These are phyloP conservation scores for Nemania sp. DNA, from an alignment of 2,329 filamentous ascomycete species.

Conservation along the genomic window DNA sequence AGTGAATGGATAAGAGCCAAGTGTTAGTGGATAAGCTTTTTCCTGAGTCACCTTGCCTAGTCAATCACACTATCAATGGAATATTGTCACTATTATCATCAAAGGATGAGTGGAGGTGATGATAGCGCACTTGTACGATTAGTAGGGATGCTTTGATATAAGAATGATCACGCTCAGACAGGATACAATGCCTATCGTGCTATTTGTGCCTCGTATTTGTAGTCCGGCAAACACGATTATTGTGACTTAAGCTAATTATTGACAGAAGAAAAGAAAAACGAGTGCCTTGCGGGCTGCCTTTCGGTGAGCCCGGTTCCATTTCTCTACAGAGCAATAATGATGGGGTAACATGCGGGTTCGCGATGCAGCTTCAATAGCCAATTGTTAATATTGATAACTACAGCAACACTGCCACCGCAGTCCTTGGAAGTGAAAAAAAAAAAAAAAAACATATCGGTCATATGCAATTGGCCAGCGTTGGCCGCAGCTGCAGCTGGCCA, in stretches of 20 bases:
- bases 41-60: background rate
- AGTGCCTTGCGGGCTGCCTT: background rate
- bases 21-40: background rate
- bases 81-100: background rate
- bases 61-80: background rate
- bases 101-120: too few relatives aligned
- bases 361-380: background rate
- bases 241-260: too few relatives aligned
- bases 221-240: background rate
- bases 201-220: background rate
- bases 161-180: background rate
- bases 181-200: background rate
- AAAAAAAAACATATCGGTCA: constrained; percentile 1
- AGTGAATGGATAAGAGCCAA: background rate
- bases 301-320: background rate
- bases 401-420: constrained; percentile 1
- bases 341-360: background rate
- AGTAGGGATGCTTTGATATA: background rate
- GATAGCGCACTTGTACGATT: background rate
- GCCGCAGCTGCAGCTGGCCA: background rate
- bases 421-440: constrained; percentile 5
- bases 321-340: background rate
- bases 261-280: background rate
- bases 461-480: background rate
- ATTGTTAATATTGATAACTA: too few relatives aligned